Base-by-base conservation (phyloP, 441 rosid species). In the Kokia cookei region DNA sequence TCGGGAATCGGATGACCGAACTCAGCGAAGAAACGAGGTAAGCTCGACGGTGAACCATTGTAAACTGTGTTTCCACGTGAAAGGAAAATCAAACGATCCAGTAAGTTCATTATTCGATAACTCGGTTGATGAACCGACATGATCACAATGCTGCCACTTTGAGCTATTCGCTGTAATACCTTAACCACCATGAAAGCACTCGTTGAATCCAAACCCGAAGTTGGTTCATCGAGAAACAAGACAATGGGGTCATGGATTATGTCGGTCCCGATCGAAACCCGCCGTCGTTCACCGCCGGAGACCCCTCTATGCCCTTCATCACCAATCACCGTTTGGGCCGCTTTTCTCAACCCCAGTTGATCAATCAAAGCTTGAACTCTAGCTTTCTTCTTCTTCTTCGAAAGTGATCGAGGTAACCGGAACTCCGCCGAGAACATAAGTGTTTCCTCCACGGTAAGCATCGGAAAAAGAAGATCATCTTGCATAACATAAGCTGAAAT, bases 401-500 rank as follows among this genome's bases (percentile, higher is more conserved):
- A 87, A 17, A 90, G 87, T 1, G 89, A 84, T 1, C 89, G 88
- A 22, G 93, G 96, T 40, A 90, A 91, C 74, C 93, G 77, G 78
- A 90, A 90, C 83, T 90, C 96, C 1, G 93, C 93, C 0, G 95
- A 85, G 75, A 90, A 90, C 96, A 90, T 91, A 13, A 93, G 72
- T 0, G 96, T 94, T 76, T 92, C 98, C 62, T 92, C 92, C 11
- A 94, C 94, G 0, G 93, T 94, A 13, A 92, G 82, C 98, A 90
- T 92, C 0, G 98, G 96, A 58, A 94, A 94, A 58, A 94, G 79
- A 27, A 92, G 92, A 74, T 94, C 98, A 32, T 92, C 98, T 75
- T 92, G 94, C 98, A 90, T 90, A 6, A 92, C 97, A 73, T 92
- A 92, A 72, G 97, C 97, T 0, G 97, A 93, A 27, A 93, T 93